Conservation (phyloP, 106 monocot species). For the Allium cepa region DNA sequence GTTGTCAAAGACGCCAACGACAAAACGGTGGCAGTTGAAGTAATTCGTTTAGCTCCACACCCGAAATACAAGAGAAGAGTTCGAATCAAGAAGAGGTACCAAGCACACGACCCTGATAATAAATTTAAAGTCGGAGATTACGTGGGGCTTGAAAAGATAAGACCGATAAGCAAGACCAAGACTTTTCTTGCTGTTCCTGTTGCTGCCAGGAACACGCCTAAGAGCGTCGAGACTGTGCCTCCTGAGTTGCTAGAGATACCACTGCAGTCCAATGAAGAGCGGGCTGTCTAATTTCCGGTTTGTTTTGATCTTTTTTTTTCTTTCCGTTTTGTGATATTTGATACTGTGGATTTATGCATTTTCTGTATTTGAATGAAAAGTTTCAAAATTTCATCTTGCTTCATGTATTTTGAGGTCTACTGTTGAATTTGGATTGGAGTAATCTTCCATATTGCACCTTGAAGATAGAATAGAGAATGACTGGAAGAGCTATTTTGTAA, state of each 20-base stretch:
- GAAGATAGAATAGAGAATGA: no score
- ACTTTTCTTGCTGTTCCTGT: constrained; percentile 63
- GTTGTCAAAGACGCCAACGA: constrained; percentile 68
- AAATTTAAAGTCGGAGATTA: constrained; percentile 11
- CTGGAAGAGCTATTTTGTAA: no score
- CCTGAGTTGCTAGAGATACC: neutral
- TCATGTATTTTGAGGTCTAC: no score
- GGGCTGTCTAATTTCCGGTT: no score
- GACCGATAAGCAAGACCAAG: constrained; percentile 97
- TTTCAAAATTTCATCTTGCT: no score
- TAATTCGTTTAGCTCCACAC: constrained; percentile 62
- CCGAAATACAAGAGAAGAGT: constrained; percentile 90
- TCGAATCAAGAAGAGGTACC: constrained; percentile 74
- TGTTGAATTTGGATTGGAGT: no score
- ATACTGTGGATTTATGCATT: no score
- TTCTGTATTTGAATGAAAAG: no score
- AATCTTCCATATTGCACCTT: no score
- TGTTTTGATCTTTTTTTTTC: no score
- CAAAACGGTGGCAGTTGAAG: constrained; percentile 90
- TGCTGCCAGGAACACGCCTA: constrained; percentile 22
- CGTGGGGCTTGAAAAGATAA: constrained; percentile 73
- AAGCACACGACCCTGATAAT: constrained; percentile 78
- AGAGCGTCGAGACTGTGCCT: constrained; percentile 6
- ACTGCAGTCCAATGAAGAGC: constrained; percentile 1
- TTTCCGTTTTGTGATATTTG: no score